Percentiles rank a stretch among this genome's conserved stretches.
Evolutionary conservation across 768 basidiomycete genomes (phyloP).

Genomic region (Tylopilus rubrobrunneus): DNA sequence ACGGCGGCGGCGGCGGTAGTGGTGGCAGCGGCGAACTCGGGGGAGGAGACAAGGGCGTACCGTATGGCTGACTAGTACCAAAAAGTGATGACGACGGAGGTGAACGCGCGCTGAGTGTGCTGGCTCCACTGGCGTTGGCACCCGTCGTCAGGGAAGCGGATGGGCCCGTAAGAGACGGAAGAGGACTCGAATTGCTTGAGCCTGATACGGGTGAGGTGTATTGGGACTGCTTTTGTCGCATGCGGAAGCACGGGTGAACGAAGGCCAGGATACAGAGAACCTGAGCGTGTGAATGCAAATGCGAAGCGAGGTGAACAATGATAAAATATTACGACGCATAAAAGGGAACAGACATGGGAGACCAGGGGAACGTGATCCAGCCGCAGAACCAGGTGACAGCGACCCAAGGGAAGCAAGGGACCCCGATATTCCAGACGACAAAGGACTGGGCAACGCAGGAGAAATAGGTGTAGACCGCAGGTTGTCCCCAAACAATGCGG

Average conservation of each 20-base stretch:
- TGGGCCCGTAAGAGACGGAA: too few species aligned
- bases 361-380: constrained; percentile 21
- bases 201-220: too few species aligned
- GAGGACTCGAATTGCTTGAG: too few species aligned
- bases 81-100: constrained; percentile 6
- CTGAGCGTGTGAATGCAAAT: constrained; percentile 2
- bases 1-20: constrained; percentile 6
- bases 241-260: constrained; percentile 18
- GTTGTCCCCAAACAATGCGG: background rate
- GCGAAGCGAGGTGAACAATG: constrained; percentile 1
- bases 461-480: constrained; percentile 8
- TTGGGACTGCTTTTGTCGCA: background rate
- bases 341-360: too few species aligned
- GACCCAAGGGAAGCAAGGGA: constrained; percentile 13
- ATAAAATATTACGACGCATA: constrained; percentile 4
- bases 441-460: constrained; percentile 8
- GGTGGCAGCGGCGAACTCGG: constrained; percentile 22
- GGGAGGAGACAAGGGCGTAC: constrained; percentile 20
- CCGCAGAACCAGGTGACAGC: constrained; percentile 15
- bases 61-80: background rate
- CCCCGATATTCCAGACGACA: constrained; percentile 5
- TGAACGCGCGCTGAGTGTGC: background rate
- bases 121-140: background rate
- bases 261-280: constrained; percentile 21
- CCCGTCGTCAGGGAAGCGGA: background rate